Evolutionary conservation across 768 basidiomycete species (phyloP).

Genomic region (Clitopilus hobsonii): DNA sequence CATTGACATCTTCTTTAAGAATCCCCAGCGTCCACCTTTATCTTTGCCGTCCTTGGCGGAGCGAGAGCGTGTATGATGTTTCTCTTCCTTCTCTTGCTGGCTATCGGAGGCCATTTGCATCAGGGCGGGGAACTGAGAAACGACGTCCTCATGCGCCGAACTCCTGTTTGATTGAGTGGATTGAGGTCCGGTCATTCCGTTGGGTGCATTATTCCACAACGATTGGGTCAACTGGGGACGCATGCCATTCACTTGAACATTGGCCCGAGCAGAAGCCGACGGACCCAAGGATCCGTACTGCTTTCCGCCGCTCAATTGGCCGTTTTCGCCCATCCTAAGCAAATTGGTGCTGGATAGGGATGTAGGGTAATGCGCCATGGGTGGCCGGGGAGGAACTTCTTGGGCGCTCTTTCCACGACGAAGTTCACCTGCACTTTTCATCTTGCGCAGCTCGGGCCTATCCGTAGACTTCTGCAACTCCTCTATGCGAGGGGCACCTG

Average conservation of each 20-base stretch:
- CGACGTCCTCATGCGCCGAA: slow-evolving; percentile 9
- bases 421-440: slow-evolving; percentile 86
- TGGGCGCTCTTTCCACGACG: slow-evolving; percentile 38
- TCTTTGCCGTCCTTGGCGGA: slow-evolving; percentile 40
- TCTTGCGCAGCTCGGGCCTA: slow-evolving; percentile 61
- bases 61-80: slow-evolving; percentile 15
- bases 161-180: slow-evolving; percentile 11
- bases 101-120: slow-evolving; percentile 9
- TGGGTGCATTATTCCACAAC: slow-evolving; percentile 47
- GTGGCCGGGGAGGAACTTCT: slow-evolving; percentile 17
- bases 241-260: slow-evolving; percentile 26
- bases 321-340: not conserved
- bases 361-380: slow-evolving; percentile 6
- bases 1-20: slow-evolving; percentile 99
- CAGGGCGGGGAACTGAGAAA: slow-evolving; percentile 9
- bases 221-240: slow-evolving; percentile 40
- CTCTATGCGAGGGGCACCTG: slow-evolving; percentile 23
- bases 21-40: slow-evolving; percentile 84
- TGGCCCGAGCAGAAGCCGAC: slow-evolving; percentile 33
- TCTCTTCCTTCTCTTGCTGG: slow-evolving; percentile 16
- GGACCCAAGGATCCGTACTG: slow-evolving; percentile 71
- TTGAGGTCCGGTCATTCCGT: slow-evolving; percentile 15
- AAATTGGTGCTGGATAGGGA: slow-evolving; percentile 1
- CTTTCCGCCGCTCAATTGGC: slow-evolving; percentile 20
- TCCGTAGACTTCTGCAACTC: slow-evolving; percentile 42